A percentile compares a stretch with the other conserved stretches of the same genome.
These are phyloP conservation scores for Tinospora cordifolia DNA, from an alignment of 164 flowering plant genomes.

Conservation along the genomic window DNA sequence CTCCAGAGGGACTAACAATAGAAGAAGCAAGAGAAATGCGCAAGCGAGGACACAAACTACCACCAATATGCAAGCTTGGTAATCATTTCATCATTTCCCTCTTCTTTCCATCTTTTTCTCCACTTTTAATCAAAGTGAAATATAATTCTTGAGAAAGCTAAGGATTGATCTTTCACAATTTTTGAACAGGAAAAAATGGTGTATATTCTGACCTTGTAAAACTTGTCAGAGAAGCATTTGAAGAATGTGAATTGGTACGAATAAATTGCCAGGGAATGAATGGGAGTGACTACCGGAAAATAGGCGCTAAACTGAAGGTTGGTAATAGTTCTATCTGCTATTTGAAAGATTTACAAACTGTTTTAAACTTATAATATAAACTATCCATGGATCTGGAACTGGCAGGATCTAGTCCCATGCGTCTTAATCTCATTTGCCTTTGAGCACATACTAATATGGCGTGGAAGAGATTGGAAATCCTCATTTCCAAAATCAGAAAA, in stretches of 20 bases:
- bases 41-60: conserved; percentile 53
- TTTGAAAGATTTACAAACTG: not conserved
- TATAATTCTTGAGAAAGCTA: not conserved
- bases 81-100: conserved; percentile 9
- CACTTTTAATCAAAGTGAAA: not conserved
- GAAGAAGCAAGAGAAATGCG: conserved; percentile 80
- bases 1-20: conserved; percentile 68
- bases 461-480: conserved; percentile 78
- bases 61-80: conserved; percentile 90
- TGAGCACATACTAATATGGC: conserved; percentile 86
- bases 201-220: conserved; percentile 55
- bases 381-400: not conserved
- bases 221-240: conserved; percentile 82
- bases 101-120: not conserved
- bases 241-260: conserved; percentile 80
- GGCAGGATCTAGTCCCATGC: conserved; percentile 91
- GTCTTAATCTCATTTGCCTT: conserved; percentile 69
- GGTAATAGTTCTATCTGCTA: not conserved
- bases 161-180: not conserved
- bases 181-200: conserved; percentile 58
- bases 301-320: conserved; percentile 88
- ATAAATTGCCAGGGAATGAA: conserved; percentile 81
- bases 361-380: not conserved
- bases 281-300: conserved; percentile 65
- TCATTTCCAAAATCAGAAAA: conserved; percentile 28